Base-by-base conservation (phyloP, 805 yeast species). In the Candida incommunis region DNA sequence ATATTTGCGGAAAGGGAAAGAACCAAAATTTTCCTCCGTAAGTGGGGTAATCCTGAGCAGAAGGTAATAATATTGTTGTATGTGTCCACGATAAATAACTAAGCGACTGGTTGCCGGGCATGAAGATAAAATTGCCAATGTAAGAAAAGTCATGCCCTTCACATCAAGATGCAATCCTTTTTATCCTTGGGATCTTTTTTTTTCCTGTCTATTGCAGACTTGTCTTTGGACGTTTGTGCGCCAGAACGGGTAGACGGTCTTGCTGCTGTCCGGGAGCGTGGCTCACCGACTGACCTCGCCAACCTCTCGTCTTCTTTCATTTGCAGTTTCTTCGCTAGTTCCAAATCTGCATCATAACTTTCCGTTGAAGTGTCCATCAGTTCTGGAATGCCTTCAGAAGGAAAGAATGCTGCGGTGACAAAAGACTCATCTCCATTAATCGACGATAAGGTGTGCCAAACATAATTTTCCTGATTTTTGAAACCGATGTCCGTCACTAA, bases 391-490 rank as follows among this genome's bases (percentile, higher is more conserved):
- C 37, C 37, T 18, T 31, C 37, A 11, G 37, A 31, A 7, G 37
- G 37, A 18, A 13, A 31, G 20, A 31, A 31, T 11, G 37, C 37
- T 11, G 37, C 37, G 18, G 37, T 9, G 18, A 31, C 37, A 18
- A 31, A 31, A 31, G 9, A 18, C 23, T 68, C 65, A n/a, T 75
- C 76, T 1, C 96, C 96, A 40, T 70, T 70, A 2, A 78, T 71
- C 2, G 84, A 74, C 42, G 70, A 71, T 37, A 90, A 63, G 1
- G 82, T 74, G 57, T 83, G 88, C 97, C 97, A 90, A 4, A 85
- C 84, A 18, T 82, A 71, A n/a, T 70, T 64, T 1, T 59, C 54
- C 35, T 69, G 66, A 21, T 57, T 48, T 40, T 52, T 56, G 54
- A 76, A 81, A 2, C 92, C 86, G 15, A 70, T 65, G 57, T 92